Conservation (phyloP, 345 rosid species). For the Eucalyptus marginata region DNA sequence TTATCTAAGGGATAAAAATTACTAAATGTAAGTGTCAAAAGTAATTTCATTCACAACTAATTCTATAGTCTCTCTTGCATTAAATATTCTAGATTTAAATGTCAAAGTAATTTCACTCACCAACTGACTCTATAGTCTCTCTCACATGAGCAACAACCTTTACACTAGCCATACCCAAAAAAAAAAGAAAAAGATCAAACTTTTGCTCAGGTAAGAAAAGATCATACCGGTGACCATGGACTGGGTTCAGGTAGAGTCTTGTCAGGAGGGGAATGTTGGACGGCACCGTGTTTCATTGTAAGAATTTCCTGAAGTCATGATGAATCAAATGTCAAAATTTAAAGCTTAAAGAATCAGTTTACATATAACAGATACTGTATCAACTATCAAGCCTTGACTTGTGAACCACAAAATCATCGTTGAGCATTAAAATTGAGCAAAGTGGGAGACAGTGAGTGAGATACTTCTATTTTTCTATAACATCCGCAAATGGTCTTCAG, state of each 20-base stretch:
- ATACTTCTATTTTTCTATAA: neutral
- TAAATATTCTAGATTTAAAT: neutral
- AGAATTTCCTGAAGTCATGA: constrained; percentile 52
- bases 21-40: neutral
- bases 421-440: too few relatives aligned
- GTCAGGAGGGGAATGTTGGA: constrained; percentile 80
- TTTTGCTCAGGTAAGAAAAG: neutral
- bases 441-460: neutral
- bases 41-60: neutral
- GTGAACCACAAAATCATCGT: too few relatives aligned
- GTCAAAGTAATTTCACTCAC: neutral
- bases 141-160: neutral
- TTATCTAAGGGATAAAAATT: neutral
- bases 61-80: neutral
- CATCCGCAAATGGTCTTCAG: neutral
- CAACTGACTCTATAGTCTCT: neutral
- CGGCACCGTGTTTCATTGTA: constrained; percentile 73
- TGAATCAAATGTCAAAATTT: neutral
- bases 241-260: constrained; percentile 60
- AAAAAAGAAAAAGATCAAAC: neutral
- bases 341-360: neutral
- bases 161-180: neutral
- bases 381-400: neutral
- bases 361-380: neutral
- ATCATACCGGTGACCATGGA: constrained; percentile 92